Percentiles rank a stretch among this genome's conserved stretches.
Conservation (phyloP, 495 filamentous ascomycete genomes). For the Bryoglossum gracile region DNA sequence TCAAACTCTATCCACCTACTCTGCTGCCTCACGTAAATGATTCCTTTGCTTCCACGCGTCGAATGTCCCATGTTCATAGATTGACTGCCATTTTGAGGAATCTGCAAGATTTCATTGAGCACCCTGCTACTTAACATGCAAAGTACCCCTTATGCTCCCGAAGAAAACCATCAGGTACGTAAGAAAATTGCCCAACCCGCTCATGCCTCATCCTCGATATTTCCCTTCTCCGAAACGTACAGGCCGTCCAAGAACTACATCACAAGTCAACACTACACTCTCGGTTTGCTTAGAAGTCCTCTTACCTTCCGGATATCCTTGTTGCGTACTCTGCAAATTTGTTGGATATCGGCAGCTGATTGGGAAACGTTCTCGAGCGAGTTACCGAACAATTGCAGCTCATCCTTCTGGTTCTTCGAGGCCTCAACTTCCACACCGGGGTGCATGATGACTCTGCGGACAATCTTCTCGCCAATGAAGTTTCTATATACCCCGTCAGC, state of each 20-base stretch:
- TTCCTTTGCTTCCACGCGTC: too few species aligned
- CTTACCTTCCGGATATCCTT: conserved; percentile 99
- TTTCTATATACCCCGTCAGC: conserved; percentile 56
- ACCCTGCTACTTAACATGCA: conserved; percentile 51
- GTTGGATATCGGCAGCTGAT: conserved; percentile 97
- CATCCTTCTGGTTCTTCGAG: conserved; percentile 91
- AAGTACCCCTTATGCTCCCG: conserved; percentile 46
- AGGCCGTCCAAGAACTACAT: conserved; percentile 96
- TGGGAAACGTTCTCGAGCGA: conserved; percentile 95
- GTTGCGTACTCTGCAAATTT: conserved; percentile 97
- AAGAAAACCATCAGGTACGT: conserved; percentile 31
- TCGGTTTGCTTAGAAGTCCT: conserved; percentile 24
- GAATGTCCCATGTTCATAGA: too few species aligned
- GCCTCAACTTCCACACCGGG: conserved; percentile 82
- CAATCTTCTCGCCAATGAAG: conserved; percentile 99
- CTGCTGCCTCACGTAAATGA: too few species aligned
- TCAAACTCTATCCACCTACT: too few species aligned
- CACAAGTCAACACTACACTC: conserved; percentile 1
- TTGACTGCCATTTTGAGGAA: background rate
- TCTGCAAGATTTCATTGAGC: conserved; percentile 27
- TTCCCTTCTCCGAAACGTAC: conserved; percentile 96
- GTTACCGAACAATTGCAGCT: conserved; percentile 88
- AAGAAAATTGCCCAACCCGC: conserved; percentile 30
- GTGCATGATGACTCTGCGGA: conserved; percentile 82
- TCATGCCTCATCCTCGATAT: conserved; percentile 67